Evolutionary conservation across 2,329 filamentous ascomycete genomes (phyloP), one percentile per base, ranked within the genome.

Genomic region (Didymella arachidicola): DNA sequence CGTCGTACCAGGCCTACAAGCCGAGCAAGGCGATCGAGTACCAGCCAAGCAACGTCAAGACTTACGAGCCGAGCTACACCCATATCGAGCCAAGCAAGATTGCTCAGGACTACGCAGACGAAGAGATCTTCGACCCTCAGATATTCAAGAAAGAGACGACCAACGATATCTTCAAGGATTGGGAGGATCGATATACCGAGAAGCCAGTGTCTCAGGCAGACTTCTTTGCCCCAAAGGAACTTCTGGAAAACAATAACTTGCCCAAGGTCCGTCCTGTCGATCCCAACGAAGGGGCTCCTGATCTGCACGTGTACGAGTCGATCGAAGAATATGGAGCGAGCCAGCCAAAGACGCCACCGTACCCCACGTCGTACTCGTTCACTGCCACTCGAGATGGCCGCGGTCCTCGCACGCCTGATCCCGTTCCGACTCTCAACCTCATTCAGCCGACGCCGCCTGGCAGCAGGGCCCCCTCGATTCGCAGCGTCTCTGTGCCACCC

Each of bases 391-490:
- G 77, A 72, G 74, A 82, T 57, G 77, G 79, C 18, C 73, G 75
- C 18, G 63, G 63, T 14, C 55, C 60, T 11, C 60, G 65, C 18
- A 79, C 78, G 16, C 48, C 58, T 36, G 83, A 79, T 75, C 72
- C 76, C 18, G 81, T 87, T 19, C 85, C 85, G 11, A 73, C 68
- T n/a, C 76, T 88, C 16, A 84, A 83, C 42, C 74, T 87, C 25
- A 85, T 86, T 52, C 80, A 83, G 45, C 83, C 86, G 2, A 87
- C 85, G 7, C 86, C 85, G 18, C 86, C 86, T 19, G 80, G 79
- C 19, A 85, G 83, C 59, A 65, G 74, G 57, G 79, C 77, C 25
- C 76, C 77, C 10, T 74, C 73, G 27, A 72, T 74, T 18, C 74
- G 73, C 30, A 75, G 73, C 34, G 68, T 68, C 7, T 79, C 76